phyloP scores from a whole-genome alignment of 306 rosid species.

The Notholithocarpus densiflorus region DNA sequence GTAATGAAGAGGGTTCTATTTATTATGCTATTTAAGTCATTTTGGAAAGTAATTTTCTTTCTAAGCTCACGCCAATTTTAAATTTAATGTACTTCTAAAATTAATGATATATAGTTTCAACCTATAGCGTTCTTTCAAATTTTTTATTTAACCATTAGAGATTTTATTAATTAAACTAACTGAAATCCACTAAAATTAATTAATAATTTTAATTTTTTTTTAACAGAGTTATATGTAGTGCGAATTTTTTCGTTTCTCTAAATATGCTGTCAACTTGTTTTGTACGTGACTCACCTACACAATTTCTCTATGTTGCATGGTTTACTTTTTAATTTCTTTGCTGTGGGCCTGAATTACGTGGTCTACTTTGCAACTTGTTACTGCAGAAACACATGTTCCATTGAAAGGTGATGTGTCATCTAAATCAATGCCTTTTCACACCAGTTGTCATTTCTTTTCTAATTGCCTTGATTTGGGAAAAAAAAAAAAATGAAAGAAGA shows the following conservation, averaged over 20 bases:
- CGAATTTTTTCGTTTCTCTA: no score
- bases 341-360: neutral
- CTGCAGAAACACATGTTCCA: neutral
- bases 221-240: no score
- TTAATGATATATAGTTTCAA: no score
- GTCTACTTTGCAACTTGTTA: neutral
- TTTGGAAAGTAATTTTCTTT: no score
- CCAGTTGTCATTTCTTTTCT: neutral
- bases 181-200: no score
- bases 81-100: no score
- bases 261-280: neutral
- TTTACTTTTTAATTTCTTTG: neutral
- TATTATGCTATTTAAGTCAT: no score
- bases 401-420: neutral
- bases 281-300: neutral
- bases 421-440: neutral
- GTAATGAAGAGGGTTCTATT: no score
- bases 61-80: no score
- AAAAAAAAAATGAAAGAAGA: neutral
- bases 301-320: neutral
- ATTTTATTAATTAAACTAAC: rapidly evolving
- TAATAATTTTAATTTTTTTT: no score
- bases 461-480: neutral
- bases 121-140: rapidly evolving
- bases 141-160: no score